Evolutionary conservation across 805 yeast genomes (phyloP), one percentile per base, ranked within the genome.

Genomic region (Yarrowia bubula): DNA sequence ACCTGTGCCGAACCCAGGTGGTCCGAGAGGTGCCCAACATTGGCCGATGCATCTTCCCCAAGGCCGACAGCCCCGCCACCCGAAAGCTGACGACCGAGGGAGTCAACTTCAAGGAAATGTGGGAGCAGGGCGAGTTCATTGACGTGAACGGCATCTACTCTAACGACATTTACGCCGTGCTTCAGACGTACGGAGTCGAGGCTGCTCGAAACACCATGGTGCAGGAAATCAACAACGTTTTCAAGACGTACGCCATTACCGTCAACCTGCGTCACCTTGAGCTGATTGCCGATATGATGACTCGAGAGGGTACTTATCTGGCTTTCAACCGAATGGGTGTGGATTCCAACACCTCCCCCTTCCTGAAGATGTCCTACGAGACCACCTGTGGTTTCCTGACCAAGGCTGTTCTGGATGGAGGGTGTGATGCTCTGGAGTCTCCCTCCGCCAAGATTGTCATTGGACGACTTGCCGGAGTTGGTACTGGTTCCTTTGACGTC

Each of bases 301-400:
- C 99, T 5, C 86, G 99, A 78, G 98, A 95, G 78, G 99, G 99
- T 73, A 85, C 96, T 1, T 95, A 92, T 75, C 79, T 93, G 75
- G 97, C 99, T 31, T 95, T 95, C 82, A 92, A 91, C 78, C 90
- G 99, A 82, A 97, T 91, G 79, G 99, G 99, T 77, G 92, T 96
- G 75, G 98, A 95, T 76, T 84, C 96, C 1, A 85, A 95, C 13
- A 92, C 98, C 1, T 92, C 98, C 8, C 89, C 98, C 15, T 90
- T 95, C 81, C 88, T 91, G 92, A 95, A 95, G 81, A 95, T 95
- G 99, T 91, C 97, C 65, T 95, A 92, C 77, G 99, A 95, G 80
- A 95, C 99, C 50, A 95, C 99, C 1, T 92, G 97, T 80, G 96
- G 90, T 78, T 95, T 95, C 83, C 83, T 95, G 75, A 95, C 98